A percentile compares a stretch with the other conserved stretches of the same genome.
phyloP scores from a whole-genome alignment of 495 filamentous ascomycete species.

The Astrothelium macrocarpum region DNA sequence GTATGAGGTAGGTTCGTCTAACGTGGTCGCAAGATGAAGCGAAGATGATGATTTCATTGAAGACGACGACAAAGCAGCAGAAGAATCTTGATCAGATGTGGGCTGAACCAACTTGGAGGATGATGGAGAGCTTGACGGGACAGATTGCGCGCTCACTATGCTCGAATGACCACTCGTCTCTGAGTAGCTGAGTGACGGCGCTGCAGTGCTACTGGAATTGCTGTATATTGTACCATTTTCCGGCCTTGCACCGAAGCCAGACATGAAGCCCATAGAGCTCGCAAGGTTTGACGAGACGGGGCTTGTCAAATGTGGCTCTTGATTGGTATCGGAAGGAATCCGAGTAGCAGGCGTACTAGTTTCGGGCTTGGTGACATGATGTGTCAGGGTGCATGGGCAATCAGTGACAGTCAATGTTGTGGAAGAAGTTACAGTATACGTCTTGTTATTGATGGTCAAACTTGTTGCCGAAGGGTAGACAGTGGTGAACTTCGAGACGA shows the following conservation, averaged over 20 bases:
- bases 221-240: background rate
- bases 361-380: background rate
- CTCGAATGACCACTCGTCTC: background rate
- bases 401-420: background rate
- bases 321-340: background rate
- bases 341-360: background rate
- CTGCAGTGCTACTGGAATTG: background rate
- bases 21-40: background rate
- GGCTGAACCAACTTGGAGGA: background rate
- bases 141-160: background rate
- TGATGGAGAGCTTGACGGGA: background rate
- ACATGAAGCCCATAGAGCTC: background rate
- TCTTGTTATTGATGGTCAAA: background rate
- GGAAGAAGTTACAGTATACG: background rate
- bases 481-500: background rate
- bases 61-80: background rate
- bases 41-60: background rate
- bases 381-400: background rate
- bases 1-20: background rate
- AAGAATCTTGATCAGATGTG: background rate
- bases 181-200: background rate
- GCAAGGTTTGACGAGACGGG: background rate
- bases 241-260: background rate
- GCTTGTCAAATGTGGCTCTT: background rate
- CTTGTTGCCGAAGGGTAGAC: background rate